phyloP scores from a whole-genome alignment of 1,284 basidiomycete genomes.

The Fereydounia khargensis region DNA sequence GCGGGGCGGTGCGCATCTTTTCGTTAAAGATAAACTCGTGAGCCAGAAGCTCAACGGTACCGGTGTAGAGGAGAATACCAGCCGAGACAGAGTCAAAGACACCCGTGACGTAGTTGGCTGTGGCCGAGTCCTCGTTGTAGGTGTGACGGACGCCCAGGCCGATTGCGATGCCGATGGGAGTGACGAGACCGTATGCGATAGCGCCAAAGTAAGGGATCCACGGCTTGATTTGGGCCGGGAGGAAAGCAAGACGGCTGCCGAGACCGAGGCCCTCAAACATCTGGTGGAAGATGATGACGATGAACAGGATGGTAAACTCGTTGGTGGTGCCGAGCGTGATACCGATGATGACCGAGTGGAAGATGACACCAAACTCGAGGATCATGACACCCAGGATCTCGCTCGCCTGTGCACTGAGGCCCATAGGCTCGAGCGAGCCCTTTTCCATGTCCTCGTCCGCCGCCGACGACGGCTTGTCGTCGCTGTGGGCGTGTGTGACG shows the following conservation, averaged over 20 bases:
- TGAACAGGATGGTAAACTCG: constrained; percentile 76
- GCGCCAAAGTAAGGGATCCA: constrained; percentile 33
- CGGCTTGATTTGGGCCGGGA: constrained; percentile 23
- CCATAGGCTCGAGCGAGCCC: constrained; percentile 1
- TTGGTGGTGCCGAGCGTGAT: constrained; percentile 84
- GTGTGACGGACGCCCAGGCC: constrained; percentile 50
- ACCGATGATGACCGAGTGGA: constrained; percentile 83
- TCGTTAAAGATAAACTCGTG: constrained; percentile 59
- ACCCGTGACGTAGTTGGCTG: constrained; percentile 52
- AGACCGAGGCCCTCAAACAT: constrained; percentile 57
- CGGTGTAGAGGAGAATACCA: constrained; percentile 56
- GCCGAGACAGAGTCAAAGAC: constrained; percentile 51
- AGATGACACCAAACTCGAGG: constrained; percentile 83
- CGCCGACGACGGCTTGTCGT: constrained; percentile 8
- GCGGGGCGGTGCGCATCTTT: constrained; percentile 54
- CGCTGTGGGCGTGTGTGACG: constrained; percentile 4
- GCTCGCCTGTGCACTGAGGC: constrained; percentile 58
- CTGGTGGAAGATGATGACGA: constrained; percentile 73
- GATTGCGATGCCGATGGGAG: constrained; percentile 55
- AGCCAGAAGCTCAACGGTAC: constrained; percentile 52
- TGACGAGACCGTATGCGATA: constrained; percentile 48
- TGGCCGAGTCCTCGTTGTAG: constrained; percentile 51
- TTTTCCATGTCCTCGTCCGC: background rate
- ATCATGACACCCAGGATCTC: constrained; percentile 84
- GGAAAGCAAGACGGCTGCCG: constrained; percentile 45